Conservation (phyloP, 441 rosid species). For the Syzygium malaccense region DNA sequence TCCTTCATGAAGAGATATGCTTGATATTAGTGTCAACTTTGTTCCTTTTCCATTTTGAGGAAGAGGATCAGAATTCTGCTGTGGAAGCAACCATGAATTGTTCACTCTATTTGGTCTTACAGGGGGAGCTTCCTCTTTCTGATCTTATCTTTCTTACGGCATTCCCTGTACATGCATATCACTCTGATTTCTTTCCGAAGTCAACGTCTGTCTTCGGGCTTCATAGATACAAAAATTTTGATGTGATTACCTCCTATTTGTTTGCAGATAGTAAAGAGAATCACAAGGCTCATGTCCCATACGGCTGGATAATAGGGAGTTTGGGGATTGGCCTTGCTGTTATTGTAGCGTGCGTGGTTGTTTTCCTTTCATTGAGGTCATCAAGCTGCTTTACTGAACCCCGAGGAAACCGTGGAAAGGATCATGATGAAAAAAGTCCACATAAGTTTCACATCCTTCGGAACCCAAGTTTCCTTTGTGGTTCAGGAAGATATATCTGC, state of each 20-base stretch:
- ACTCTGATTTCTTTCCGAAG: background rate
- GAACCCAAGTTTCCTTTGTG: conserved; percentile 83
- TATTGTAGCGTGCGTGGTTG: conserved; percentile 34
- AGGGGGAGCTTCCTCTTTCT: background rate
- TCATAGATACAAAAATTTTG: background rate
- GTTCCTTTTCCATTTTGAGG: background rate
- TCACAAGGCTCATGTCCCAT: conserved; percentile 54
- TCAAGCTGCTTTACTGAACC: conserved; percentile 39
- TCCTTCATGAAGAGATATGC: background rate
- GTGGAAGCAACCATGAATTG: background rate
- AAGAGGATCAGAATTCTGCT: background rate
- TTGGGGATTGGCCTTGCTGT: conserved; percentile 58
- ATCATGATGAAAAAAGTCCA: conserved; percentile 36
- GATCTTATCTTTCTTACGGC: background rate
- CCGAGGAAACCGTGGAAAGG: conserved; percentile 28
- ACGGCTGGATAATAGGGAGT: conserved; percentile 85
- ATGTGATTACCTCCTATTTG: background rate
- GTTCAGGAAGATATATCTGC: conserved; percentile 76
- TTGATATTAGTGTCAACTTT: background rate
- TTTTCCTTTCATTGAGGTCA: conserved; percentile 56
- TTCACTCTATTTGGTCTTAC: background rate
- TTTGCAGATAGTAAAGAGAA: conserved; percentile 44
- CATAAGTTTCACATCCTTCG: conserved; percentile 83
- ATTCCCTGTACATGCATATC: background rate
- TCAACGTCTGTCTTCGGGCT: background rate